These are phyloP conservation scores for Colletotrichum cereale DNA, from an alignment of 2,329 filamentous ascomycete species.

Conservation along the genomic window DNA sequence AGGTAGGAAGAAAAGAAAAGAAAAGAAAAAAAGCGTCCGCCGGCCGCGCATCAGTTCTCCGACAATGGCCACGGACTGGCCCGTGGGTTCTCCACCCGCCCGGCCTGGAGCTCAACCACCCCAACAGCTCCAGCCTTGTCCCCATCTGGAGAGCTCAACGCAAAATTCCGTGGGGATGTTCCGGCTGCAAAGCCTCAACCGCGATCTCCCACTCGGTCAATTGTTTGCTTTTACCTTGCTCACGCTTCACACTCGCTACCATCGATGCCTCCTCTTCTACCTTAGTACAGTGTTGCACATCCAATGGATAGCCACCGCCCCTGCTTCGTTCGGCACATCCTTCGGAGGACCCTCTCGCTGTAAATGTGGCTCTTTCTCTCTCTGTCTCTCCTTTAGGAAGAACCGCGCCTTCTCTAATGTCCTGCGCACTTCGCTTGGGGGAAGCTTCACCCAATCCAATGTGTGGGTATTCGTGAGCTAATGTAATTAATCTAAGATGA, in stretches of 20 bases:
- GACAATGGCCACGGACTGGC: slow-evolving; percentile 35
- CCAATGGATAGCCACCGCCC: background rate
- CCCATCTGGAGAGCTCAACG: slow-evolving; percentile 41
- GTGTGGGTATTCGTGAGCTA: background rate
- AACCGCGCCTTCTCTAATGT: background rate
- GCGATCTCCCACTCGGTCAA: background rate
- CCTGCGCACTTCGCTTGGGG: slow-evolving; percentile 16
- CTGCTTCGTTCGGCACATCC: slow-evolving; percentile 1
- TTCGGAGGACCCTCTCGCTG: background rate
- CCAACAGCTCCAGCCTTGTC: slow-evolving; percentile 40
- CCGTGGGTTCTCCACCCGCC: slow-evolving; percentile 34
- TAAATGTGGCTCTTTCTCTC: slow-evolving; percentile 10
- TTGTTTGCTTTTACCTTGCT: background rate
- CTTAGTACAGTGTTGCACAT: background rate
- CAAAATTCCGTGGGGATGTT: slow-evolving; percentile 42
- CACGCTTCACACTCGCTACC: background rate
- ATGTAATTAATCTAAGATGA: background rate
- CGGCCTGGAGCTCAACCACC: slow-evolving; percentile 39
- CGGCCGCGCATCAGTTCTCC: slow-evolving; percentile 7
- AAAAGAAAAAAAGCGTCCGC: slow-evolving; percentile 28
- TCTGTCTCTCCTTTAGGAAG: background rate
- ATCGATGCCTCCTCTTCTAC: background rate
- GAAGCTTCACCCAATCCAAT: background rate
- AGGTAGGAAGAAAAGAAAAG: slow-evolving; percentile 7
- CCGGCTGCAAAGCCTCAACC: slow-evolving; percentile 32